These are phyloP conservation scores for Saturnispora diversa DNA, from an alignment of 805 yeast species.

Conservation along the genomic window DNA sequence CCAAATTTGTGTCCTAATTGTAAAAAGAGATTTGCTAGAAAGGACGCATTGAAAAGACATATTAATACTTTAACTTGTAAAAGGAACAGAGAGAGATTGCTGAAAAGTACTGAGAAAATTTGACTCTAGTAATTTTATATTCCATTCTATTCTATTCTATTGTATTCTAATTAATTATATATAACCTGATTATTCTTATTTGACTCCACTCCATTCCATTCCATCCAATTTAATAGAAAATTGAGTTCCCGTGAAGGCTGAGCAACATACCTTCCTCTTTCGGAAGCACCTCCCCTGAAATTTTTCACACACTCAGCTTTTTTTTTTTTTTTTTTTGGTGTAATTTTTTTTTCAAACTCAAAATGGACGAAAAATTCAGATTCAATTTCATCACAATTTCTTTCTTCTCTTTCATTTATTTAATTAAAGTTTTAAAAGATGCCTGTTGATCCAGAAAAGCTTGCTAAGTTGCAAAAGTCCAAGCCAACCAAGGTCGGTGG, in stretches of 20 bases:
- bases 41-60: conserved; percentile 75
- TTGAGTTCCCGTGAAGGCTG: too few relatives aligned
- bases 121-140: too few relatives aligned
- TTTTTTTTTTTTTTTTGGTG: too few relatives aligned
- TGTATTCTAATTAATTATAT: too few relatives aligned
- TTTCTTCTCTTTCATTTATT: not conserved
- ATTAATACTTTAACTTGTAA: conserved; percentile 67
- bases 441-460: conserved; percentile 92
- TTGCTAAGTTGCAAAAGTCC: conserved; percentile 84
- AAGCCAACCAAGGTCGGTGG: conserved; percentile 75
- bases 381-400: not conserved
- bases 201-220: too few relatives aligned
- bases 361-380: conserved; percentile 4
- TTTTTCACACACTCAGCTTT: too few relatives aligned
- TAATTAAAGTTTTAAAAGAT: conserved; percentile 29
- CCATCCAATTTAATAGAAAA: too few relatives aligned
- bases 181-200: too few relatives aligned
- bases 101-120: conserved; percentile 14
- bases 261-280: too few relatives aligned
- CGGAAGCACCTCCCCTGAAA: too few relatives aligned
- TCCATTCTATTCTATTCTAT: too few relatives aligned
- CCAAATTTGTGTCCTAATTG: conserved; percentile 71
- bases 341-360: conserved; percentile 1
- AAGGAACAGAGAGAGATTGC: conserved; percentile 53
- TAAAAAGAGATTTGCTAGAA: conserved; percentile 77